These are phyloP conservation scores for Datura wrightii DNA, from an alignment of 257 asterid species.

Conservation along the genomic window DNA sequence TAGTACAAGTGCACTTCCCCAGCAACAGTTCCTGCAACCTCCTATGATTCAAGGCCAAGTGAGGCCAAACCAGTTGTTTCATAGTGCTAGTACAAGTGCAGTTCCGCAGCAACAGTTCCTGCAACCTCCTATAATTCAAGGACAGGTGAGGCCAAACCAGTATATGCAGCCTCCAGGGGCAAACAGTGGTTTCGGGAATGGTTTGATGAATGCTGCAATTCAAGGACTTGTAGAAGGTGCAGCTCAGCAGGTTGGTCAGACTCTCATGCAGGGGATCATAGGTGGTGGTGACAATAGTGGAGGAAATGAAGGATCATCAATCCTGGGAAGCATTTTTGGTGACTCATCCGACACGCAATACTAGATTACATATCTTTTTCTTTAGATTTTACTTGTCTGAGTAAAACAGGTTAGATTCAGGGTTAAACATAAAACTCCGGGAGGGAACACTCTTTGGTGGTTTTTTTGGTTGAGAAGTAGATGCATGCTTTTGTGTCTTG, in stretches of 20 bases:
- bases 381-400: background rate
- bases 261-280: slow-evolving; percentile 42
- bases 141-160: slow-evolving; percentile 38
- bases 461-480: background rate
- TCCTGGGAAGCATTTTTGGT: slow-evolving; percentile 28
- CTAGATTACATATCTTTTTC: slow-evolving; percentile 11
- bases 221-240: slow-evolving; percentile 53
- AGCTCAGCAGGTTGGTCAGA: slow-evolving; percentile 51
- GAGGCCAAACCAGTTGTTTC: slow-evolving; percentile 27
- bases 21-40: background rate
- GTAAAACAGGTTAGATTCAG: background rate
- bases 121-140: slow-evolving; percentile 5
- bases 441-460: background rate
- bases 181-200: background rate
- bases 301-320: slow-evolving; percentile 33
- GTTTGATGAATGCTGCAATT: slow-evolving; percentile 25
- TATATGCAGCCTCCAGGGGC: slow-evolving; percentile 15
- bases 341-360: slow-evolving; percentile 30
- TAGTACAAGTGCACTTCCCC: background rate
- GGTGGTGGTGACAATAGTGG: slow-evolving; percentile 31
- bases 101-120: slow-evolving; percentile 19
- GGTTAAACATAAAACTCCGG: background rate
- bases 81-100: slow-evolving; percentile 27
- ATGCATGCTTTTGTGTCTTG: background rate
- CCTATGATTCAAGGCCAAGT: slow-evolving; percentile 13